These are phyloP conservation scores for Tetrahymena elliotti DNA, from an alignment of 73 alveolate species.

Conservation along the genomic window DNA sequence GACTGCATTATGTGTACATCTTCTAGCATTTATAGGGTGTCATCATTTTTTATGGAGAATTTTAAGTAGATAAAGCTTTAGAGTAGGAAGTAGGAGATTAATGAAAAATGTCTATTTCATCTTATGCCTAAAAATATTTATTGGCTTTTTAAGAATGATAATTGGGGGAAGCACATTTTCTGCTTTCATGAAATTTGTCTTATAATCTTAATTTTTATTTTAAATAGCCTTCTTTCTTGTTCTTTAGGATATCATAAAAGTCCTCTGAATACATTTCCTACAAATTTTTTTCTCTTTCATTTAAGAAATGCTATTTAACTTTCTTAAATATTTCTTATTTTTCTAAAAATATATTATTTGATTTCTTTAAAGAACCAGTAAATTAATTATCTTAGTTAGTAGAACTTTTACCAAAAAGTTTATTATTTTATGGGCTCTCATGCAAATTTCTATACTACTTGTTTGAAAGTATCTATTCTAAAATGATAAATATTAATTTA, in stretches of 20 bases:
- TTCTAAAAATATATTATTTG: neutral
- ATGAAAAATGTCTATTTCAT: neutral
- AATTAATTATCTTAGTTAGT: neutral
- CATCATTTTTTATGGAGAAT: neutral
- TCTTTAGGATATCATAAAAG: neutral
- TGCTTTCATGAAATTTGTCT: neutral
- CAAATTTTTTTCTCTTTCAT: neutral
- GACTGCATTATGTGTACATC: neutral
- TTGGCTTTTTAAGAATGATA: neutral
- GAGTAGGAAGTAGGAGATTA: neutral
- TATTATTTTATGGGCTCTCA: neutral
- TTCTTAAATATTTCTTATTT: neutral
- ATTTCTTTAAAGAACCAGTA: neutral
- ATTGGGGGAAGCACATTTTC: neutral
- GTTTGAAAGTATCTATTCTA: neutral
- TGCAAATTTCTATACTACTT: neutral
- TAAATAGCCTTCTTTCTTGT: neutral
- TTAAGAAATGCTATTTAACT: neutral
- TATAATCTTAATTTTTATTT: neutral
- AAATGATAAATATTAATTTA: neutral
- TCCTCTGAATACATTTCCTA: neutral
- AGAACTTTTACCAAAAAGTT: neutral
- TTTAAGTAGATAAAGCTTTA: neutral
- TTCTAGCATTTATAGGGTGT: neutral
- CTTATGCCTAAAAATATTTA: neutral